Evolutionary conservation across 306 rosid genomes (phyloP), one percentile per base, ranked within the genome.

Genomic region (Arachis hypogaea): DNA sequence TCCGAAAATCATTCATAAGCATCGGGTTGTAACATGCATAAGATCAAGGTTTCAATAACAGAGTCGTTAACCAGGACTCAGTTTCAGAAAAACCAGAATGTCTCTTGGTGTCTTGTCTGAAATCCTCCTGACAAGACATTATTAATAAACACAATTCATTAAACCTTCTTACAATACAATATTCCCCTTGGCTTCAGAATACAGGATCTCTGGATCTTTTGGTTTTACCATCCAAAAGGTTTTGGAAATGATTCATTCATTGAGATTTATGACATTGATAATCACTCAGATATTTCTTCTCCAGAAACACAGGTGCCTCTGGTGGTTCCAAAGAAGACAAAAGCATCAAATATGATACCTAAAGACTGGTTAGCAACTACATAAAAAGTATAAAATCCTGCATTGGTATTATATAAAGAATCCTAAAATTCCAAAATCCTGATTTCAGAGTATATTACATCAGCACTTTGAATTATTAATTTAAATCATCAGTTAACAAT

Each of bases 201-300:
- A 22, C 33, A 67, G 72, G 29, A 30, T 49, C 59, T 49, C 72
- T 49, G 64, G 33, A 47, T 14, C 66, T 29, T 60, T 46, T 14
- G 16, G 30, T 36, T 33, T 33, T 30, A 11, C 40, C 10, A 44
- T 30, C 28, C 28, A 22, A 7, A 22, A 55, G 40, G n/a, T 41
- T 38, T 11, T 70, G 38, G n/a, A 30, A 59, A 28, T n/a, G 36
- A 59, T 43, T 9, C 58, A 45, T 45, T 57, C 5, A 59, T 28
- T 59, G 49, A 45, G 76, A 59, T 12, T 43, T 59, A 12, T 58
- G 46, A n/a, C 76, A 42, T 7, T 22, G 10, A 71, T 30, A 58
- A 28, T 56, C 5, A 41, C 52, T 9, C 7, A 0, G n/a, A 4
- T 59, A n/a, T 33, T 33, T 33, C 38, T 33, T 33, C 38, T 33